Evolutionary conservation across 2,329 filamentous ascomycete species (phyloP).

Genomic region (Clonostachys solani): DNA sequence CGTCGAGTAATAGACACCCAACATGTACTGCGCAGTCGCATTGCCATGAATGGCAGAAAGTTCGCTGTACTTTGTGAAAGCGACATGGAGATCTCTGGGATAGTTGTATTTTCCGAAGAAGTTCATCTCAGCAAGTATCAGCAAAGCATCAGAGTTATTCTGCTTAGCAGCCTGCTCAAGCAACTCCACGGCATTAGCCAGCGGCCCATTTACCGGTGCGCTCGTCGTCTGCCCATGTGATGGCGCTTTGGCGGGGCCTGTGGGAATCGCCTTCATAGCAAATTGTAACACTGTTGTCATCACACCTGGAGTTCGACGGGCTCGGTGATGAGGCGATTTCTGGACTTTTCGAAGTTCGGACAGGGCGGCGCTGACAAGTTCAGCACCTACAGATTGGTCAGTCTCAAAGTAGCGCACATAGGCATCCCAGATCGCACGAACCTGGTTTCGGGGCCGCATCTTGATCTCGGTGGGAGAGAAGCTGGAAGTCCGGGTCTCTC

Average conservation of each 20-base stretch:
- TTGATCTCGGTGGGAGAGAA: background rate
- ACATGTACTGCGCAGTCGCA: constrained; percentile 89
- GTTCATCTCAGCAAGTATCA: constrained; percentile 87
- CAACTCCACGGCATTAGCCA: constrained; percentile 45
- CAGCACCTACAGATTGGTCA: constrained; percentile 34
- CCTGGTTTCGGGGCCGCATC: background rate
- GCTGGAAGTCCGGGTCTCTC: background rate
- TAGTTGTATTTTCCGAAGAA: constrained; percentile 94
- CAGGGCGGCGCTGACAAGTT: constrained; percentile 48
- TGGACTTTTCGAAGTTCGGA: constrained; percentile 45
- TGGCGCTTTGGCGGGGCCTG: constrained; percentile 40
- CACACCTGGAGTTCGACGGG: constrained; percentile 39
- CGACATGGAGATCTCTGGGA: constrained; percentile 73
- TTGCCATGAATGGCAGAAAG: constrained; percentile 78
- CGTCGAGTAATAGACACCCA: constrained; percentile 93
- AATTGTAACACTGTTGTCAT: constrained; percentile 35
- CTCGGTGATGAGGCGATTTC: constrained; percentile 34
- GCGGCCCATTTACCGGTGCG: constrained; percentile 21
- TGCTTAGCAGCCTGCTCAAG: constrained; percentile 47
- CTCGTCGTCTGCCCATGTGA: constrained; percentile 29
- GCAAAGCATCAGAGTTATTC: constrained; percentile 79
- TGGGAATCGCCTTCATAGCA: constrained; percentile 43
- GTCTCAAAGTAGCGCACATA: too few species aligned
- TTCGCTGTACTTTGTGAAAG: constrained; percentile 77
- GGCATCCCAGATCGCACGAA: background rate